phyloP scores from a whole-genome alignment of 495 filamentous ascomycete genomes.

The Chaetomidium leptoderma region DNA sequence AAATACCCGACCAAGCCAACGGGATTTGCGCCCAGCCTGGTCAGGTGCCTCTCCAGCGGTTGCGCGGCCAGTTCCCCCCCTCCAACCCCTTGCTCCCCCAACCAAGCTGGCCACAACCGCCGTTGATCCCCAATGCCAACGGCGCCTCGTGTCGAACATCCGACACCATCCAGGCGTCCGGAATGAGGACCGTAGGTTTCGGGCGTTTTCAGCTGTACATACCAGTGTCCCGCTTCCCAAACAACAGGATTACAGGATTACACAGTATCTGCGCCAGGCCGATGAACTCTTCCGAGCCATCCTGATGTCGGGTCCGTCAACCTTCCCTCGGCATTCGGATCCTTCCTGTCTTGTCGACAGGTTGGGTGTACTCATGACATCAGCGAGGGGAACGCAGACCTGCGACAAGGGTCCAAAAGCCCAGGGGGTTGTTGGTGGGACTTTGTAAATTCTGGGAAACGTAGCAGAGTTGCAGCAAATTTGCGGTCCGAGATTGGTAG shows the following conservation, averaged over 20 bases:
- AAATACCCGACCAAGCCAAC: not conserved
- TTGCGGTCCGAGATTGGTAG: slow-evolving; percentile 3
- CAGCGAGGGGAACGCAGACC: slow-evolving; percentile 19
- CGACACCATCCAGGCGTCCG: too few species aligned
- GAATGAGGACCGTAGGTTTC: too few species aligned
- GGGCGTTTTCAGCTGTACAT: too few species aligned
- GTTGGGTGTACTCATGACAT: slow-evolving; percentile 26
- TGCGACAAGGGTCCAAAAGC: slow-evolving; percentile 22
- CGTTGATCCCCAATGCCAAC: slow-evolving; percentile 3
- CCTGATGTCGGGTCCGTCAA: too few species aligned
- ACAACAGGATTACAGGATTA: too few species aligned
- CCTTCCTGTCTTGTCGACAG: not conserved
- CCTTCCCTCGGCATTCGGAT: not conserved
- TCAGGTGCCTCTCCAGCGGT: slow-evolving; percentile 1
- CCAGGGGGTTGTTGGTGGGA: slow-evolving; percentile 14
- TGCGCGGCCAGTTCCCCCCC: not conserved
- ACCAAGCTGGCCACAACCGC: slow-evolving; percentile 1
- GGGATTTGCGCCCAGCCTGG: not conserved
- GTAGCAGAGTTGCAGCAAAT: slow-evolving; percentile 2
- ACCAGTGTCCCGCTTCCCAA: too few species aligned
- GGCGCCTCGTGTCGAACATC: not conserved
- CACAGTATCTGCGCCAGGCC: too few species aligned
- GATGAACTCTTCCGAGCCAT: too few species aligned
- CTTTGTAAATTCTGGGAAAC: not conserved
- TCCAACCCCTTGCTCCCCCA: slow-evolving; percentile 6